A percentile compares a stretch with the other conserved stretches of the same genome.
Evolutionary conservation across 495 filamentous ascomycete species (phyloP).

Genomic region (Cercophora newfieldiana): DNA sequence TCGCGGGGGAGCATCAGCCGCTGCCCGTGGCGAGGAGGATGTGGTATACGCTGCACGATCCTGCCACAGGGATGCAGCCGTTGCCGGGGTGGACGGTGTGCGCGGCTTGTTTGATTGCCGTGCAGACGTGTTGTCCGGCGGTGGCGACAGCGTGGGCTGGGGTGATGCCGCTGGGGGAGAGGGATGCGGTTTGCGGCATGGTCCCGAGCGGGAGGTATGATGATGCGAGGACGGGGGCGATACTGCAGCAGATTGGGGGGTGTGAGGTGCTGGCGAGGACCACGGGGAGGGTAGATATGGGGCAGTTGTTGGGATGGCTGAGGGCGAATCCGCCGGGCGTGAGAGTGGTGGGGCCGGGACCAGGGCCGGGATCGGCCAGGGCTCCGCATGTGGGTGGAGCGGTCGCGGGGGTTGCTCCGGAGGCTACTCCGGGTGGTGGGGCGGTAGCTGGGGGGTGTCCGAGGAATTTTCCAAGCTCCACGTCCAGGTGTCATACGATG

Average conservation of each 20-base stretch:
- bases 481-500: conserved; percentile 18
- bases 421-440: no score
- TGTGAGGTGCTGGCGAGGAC: conserved; percentile 1
- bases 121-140: conserved; percentile 17
- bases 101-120: conserved; percentile 7
- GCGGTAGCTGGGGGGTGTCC: conserved; percentile 9
- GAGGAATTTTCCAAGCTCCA: not conserved
- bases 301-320: conserved; percentile 10
- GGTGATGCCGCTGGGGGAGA: not conserved
- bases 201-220: conserved; percentile 18
- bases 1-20: not conserved
- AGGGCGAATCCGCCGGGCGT: conserved; percentile 12
- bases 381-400: not conserved
- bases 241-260: conserved; percentile 6
- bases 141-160: conserved; percentile 1
- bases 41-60: not conserved
- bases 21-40: conserved; percentile 3
- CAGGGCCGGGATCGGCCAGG: not conserved
- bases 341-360: conserved; percentile 5
- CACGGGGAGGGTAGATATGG: conserved; percentile 8
- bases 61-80: not conserved
- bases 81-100: conserved; percentile 16
- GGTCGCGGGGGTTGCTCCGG: not conserved
- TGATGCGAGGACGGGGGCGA: conserved; percentile 9
- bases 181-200: conserved; percentile 7